A percentile compares a stretch with the other conserved stretches of the same genome.
phyloP scores from a whole-genome alignment of 768 basidiomycete genomes.

The Botryobasidium botryosum region DNA sequence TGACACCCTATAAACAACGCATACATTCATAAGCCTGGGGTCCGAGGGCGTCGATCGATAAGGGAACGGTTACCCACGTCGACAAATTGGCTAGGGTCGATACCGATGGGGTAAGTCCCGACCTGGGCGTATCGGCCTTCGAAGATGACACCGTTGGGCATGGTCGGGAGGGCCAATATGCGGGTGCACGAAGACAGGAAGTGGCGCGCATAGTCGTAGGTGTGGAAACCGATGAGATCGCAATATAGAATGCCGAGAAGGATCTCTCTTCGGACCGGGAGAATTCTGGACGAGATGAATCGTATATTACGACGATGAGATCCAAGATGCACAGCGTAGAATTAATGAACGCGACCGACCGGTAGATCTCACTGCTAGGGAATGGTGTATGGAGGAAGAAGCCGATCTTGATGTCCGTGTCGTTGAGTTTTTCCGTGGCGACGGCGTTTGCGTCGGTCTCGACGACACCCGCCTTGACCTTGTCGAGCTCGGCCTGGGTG shows the following conservation, averaged over 20 bases:
- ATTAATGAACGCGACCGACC: slow-evolving; percentile 31
- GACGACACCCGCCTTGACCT: slow-evolving; percentile 57
- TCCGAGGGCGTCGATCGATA: background rate
- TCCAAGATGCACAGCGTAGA: background rate
- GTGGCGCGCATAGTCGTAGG: slow-evolving; percentile 98
- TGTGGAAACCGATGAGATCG: slow-evolving; percentile 98
- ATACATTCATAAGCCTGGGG: background rate
- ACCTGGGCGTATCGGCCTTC: slow-evolving; percentile 91
- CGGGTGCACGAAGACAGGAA: slow-evolving; percentile 98
- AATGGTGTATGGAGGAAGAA: slow-evolving; percentile 99
- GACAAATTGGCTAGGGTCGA: slow-evolving; percentile 85
- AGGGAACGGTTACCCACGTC: slow-evolving; percentile 30
- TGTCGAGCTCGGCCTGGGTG: slow-evolving; percentile 42
- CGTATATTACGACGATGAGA: background rate
- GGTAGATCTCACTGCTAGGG: slow-evolving; percentile 93
- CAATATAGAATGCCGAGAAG: slow-evolving; percentile 91
- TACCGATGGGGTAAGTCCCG: slow-evolving; percentile 98
- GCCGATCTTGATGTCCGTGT: slow-evolving; percentile 66
- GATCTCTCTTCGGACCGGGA: slow-evolving; percentile 94
- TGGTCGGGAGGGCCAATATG: slow-evolving; percentile 83
- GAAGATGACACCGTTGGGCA: slow-evolving; percentile 97
- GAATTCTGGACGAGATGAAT: slow-evolving; percentile 38
- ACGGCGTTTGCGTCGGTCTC: slow-evolving; percentile 27
- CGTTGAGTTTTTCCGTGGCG: slow-evolving; percentile 29
- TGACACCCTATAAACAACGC: slow-evolving; percentile 40